Evolutionary conservation across 768 basidiomycete species (phyloP), one percentile per base, ranked within the genome.

Genomic region (Naganishia kalamii): DNA sequence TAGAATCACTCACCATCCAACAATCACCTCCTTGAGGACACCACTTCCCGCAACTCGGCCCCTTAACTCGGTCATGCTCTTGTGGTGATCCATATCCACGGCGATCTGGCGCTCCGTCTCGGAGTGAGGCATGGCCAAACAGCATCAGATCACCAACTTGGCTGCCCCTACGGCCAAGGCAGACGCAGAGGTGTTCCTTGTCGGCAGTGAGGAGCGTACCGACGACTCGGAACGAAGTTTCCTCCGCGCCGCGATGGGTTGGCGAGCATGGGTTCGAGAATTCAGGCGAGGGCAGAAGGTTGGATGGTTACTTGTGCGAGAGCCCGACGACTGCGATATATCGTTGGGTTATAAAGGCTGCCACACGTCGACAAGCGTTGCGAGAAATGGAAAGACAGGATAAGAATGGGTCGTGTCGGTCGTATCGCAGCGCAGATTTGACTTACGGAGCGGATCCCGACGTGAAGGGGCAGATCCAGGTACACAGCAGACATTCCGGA

Each of bases 41-140:
- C 88, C 70, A 30, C 68, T 69, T 17, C 70, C 72, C 21, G 66
- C 68, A 52, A 87, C 89, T 78, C 85, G 90, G 74, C 86, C 85
- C 79, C 90, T 86, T 54, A 97, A 82, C 67, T 97, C 92, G 72
- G 89, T 89, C 88, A 97, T 91, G 44, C 86, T 85, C 70, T 87
- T 86, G 76, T 93, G 92, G 79, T 97, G 94, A 57, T 94, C 92
- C 86, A 92, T 91, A 76, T 98, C 93, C 66, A 98, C 89, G 4
- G 90, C 91, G 46, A 94, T 90, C 79, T 92, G 90, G 74, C 94
- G 90, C 74, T 85, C 86, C 30, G 88, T 90, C 80, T 94, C 90
- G 74, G 86, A 88, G 78, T 98, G 92, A 47, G 93, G 83, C 32
- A 97, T 91, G 21, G 91, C 92, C 74, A 96, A 98, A 15, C 89